Percentiles rank a stretch among this genome's conserved stretches.
Evolutionary conservation across 495 filamentous ascomycete genomes (phyloP).

Genomic region (Pyronema domesticum): DNA sequence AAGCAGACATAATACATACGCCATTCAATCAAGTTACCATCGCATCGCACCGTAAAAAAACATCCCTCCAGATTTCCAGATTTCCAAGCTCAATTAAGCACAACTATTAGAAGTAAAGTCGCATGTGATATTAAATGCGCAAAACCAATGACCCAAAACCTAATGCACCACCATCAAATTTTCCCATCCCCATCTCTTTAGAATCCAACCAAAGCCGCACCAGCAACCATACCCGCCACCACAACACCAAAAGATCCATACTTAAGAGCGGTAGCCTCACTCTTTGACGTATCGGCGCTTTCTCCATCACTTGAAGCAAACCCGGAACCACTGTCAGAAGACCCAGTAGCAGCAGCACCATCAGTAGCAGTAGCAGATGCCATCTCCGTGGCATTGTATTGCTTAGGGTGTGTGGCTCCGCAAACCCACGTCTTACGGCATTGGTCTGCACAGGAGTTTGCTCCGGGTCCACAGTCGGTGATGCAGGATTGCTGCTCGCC

Average conservation of each 20-base stretch:
- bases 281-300: not conserved
- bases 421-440: slow-evolving; percentile 44
- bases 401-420: slow-evolving; percentile 44
- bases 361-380: slow-evolving; percentile 17
- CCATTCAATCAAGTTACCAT: no score
- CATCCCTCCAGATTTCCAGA: no score
- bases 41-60: no score
- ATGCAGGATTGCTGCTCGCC: slow-evolving; percentile 42
- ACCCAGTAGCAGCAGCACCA: slow-evolving; percentile 15
- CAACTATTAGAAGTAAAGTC: no score
- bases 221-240: slow-evolving; percentile 15
- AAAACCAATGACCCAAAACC: no score
- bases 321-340: slow-evolving; percentile 25
- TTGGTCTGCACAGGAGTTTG: slow-evolving; percentile 33
- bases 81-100: no score
- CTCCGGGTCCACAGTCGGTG: slow-evolving; percentile 28
- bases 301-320: slow-evolving; percentile 9
- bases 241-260: slow-evolving; percentile 15
- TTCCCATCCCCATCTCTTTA: no score
- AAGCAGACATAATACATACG: no score
- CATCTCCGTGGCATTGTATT: slow-evolving; percentile 32
- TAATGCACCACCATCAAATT: no score
- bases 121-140: no score
- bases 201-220: slow-evolving; percentile 14
- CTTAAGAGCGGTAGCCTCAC: slow-evolving; percentile 7